Evolutionary conservation across 805 yeast species (phyloP), one percentile per base, ranked within the genome.

Genomic region (Cyberlindnera japonica): DNA sequence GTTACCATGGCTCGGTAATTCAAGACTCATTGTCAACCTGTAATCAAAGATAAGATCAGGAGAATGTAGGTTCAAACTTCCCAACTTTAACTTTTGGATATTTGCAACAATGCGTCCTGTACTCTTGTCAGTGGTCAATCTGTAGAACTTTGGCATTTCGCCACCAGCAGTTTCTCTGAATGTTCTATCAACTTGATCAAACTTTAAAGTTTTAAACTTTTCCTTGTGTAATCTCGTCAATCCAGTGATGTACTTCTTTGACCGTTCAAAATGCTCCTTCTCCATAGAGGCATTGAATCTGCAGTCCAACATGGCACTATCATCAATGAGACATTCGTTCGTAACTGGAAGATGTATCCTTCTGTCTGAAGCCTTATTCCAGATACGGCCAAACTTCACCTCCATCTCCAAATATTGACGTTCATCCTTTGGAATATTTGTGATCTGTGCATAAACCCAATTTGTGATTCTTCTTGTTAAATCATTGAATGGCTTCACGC

Each of bases 361-460:
- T 50, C 74, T 70, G 38, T 84, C 86, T 17, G 74, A 64, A 16
- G 67, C 71, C 45, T 79, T 81, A 47, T 80, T 83, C 65, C 80
- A 75, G 20, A 85, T 75, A 15, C 77, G 68, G 5, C 95, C 95
- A 50, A 82, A 75, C 56, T 84, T 84, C 55, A 83, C 67, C 62
- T 85, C 95, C 51, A 85, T 62, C 65, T 85, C 95, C 21, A 84
- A 69, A 52, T 68, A 75, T 17, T 80, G 69, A 38, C 72, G 66
- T 50, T 69, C 49, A 45, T 70, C 63, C 29, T 75, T 75, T 28
- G 77, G 74, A 28, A 86, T 72, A 24, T 85, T 85, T 33, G 72
- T 71, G 34, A 88, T 69, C 47, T 85, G 82, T 15, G 95, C 89
- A 69, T 83, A 89, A 8, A 90, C 72, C 97, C 97, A 90, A 51